A percentile compares a stretch with the other conserved stretches of the same genome.
Conservation (phyloP, 2,329 filamentous ascomycete species). For the Alternaria ethzedia region DNA sequence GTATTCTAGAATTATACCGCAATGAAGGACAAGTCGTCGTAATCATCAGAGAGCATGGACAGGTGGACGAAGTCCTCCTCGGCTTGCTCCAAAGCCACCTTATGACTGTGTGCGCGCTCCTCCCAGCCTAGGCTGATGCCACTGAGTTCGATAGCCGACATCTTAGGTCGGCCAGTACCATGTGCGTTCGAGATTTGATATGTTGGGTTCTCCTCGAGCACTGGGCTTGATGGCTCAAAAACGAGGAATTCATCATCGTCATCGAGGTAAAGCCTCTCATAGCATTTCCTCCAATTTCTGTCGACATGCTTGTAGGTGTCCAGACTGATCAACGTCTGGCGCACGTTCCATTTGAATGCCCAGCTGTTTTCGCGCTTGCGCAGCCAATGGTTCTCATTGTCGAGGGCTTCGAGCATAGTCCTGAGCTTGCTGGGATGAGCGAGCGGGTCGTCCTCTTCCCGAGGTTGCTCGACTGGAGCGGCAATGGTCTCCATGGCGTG, state of each 20-base stretch:
- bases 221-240: neutral
- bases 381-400: conserved; percentile 40
- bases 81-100: conserved; percentile 9
- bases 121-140: conserved; percentile 12
- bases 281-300: neutral
- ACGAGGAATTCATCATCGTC: conserved; percentile 6
- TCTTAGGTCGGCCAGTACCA: conserved; percentile 7
- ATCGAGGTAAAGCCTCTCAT: conserved; percentile 14
- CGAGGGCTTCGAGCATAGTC: conserved; percentile 31
- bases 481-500: neutral
- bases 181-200: conserved; percentile 6
- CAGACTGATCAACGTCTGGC: conserved; percentile 11
- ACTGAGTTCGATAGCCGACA: conserved; percentile 13
- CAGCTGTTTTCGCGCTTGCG: conserved; percentile 31
- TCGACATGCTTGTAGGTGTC: neutral
- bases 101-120: conserved; percentile 7
- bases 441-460: conserved; percentile 13
- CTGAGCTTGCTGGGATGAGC: conserved; percentile 20
- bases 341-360: conserved; percentile 21
- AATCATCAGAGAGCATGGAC: conserved; percentile 5
- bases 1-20: neutral
- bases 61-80: conserved; percentile 13
- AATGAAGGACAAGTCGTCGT: conserved; percentile 3
- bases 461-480: conserved; percentile 16
- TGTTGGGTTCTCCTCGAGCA: neutral